Base-by-base conservation (phyloP, 108 stramenopile genomes). In the Seminavis robusta region DNA sequence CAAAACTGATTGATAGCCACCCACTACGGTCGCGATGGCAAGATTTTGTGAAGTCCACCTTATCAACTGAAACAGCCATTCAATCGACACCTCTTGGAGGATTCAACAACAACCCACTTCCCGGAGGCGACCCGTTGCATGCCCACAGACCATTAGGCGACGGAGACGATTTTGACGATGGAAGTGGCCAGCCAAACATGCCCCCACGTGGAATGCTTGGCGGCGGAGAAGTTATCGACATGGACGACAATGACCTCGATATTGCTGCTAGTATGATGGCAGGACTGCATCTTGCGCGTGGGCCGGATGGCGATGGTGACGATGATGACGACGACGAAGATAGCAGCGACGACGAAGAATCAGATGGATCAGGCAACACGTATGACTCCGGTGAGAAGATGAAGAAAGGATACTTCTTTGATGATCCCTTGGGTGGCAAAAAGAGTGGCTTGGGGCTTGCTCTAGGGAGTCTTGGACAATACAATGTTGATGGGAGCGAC, bases 261-360 rank as follows among this genome's bases (percentile, higher is more conserved):
- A 81, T 92, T 47, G 94, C 94, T 13, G 94, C 84, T 9, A 79
- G 61, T 50, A 95, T 95, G 88, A 92, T 95, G 74, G 84, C 79
- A 36, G 75, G 84, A 7, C 48, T 92, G 33, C 75, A 59, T 30
- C 55, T 94, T 50, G 62, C n/a, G n/a, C n/a, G 59, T 30, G 58
- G 47, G 4, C 19, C 32, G 6, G 56, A 36, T 21, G 57, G 39
- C 13, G 71, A 61, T 40, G 48, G 17, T 1, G 59, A 57, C 10
- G 60, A 58, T 47, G 71, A 60, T 23, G 52, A 56, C 8, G 74
- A 66, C 36, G 71, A 61, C 32, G 29, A n/a, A 25, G 43, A 46
- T 30, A 34, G 59, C 11, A 62, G 58, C 15, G 69, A 58, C 40
- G 63, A 66, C 29, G 56, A 55, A 31, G 71, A 57, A 17, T 64